phyloP scores from a whole-genome alignment of 2,329 filamentous ascomycete species.

The Talaromyces sp. region DNA sequence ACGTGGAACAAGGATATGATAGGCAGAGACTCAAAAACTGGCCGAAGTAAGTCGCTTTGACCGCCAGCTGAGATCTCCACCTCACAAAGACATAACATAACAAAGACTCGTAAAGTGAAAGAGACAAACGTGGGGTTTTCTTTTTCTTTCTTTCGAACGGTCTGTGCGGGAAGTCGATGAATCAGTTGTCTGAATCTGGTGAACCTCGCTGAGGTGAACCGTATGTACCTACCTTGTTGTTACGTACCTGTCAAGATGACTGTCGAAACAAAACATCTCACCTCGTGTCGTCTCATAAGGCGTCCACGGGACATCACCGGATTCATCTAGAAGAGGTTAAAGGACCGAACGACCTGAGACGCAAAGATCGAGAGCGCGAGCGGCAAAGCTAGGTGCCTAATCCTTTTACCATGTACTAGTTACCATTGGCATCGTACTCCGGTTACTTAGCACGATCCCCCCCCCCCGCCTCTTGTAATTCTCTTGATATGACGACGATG shows the following conservation, averaged over 20 bases:
- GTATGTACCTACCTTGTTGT: not conserved
- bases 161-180: not conserved
- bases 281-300: not conserved
- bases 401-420: not conserved
- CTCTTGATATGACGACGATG: not conserved
- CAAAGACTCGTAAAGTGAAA: not conserved
- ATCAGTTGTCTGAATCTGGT: not conserved
- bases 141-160: too few species aligned
- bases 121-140: constrained; percentile 3
- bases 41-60: not conserved
- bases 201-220: not conserved
- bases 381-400: not conserved
- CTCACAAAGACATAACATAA: not conserved
- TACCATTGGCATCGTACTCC: too few species aligned
- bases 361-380: not conserved
- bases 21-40: not conserved
- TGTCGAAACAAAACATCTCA: not conserved
- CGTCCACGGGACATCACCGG: not conserved
- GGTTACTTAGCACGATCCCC: not conserved
- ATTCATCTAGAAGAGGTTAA: not conserved
- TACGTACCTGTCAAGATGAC: not conserved
- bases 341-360: not conserved
- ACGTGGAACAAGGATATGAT: constrained; percentile 13
- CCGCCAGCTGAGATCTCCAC: not conserved
- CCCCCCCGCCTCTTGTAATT: not conserved